Base-by-base conservation (phyloP, 805 yeast species). In the Barnettozyma sp. region DNA sequence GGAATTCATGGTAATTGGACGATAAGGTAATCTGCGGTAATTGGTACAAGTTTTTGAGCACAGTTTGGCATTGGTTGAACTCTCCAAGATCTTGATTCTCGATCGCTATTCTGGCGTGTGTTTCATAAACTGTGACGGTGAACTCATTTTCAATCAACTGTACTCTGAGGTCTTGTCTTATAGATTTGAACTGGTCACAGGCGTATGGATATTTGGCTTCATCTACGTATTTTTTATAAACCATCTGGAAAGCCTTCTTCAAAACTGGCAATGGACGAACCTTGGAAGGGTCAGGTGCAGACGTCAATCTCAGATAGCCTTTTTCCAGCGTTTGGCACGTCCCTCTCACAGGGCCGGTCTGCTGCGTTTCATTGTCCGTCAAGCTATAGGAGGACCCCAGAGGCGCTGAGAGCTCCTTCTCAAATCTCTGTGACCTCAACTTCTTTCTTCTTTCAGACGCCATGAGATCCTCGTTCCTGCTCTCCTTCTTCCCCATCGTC, bases 41-140 rank as follows among this genome's bases (percentile, higher is more conserved):
- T 19, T 64, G 71, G 52, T 81, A 88, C 17, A 88, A 62, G 30
- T 70, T 65, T 43, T 73, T 73, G 34, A 92, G 60, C 49, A 86
- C 85, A 12, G 94, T 76, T 57, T 83, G 94, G 55, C 97, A 92
- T 56, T 90, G 97, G 61, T 92, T 92, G 56, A 83, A 87, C 57
- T 92, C 97, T 8, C 97, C 97, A 43, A 90, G 60, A 57, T 90
- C 98, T 26, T 73, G 70, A 52, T 82, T 78, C 46, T 78, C 82
- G 25, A 90, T 69, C 0, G 97, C 94, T n/a, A 88, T 64, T 33
- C 87, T 73, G 4, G 92, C 92, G 58, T 90, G 94, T 3, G 78
- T 70, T 57, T 86, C 92, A 57, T 92, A 90, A 0, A 86, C 95
- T 36, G 62, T 53, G 6, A 86, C 73, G 0, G 96, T 74, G 53